Base-by-base conservation (phyloP, 148 eudicot species). In the Vaccinium darrowii region DNA sequence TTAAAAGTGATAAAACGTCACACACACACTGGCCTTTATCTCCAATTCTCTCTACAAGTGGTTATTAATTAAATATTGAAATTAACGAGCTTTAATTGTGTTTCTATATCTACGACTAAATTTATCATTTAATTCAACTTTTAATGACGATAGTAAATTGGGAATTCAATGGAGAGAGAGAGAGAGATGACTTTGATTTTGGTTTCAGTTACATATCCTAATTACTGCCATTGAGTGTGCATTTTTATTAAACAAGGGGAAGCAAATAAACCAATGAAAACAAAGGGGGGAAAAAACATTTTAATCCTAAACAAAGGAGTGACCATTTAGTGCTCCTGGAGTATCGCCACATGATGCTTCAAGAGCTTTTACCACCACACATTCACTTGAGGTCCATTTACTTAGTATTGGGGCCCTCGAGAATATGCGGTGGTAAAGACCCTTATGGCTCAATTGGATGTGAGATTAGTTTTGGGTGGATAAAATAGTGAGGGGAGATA, bases 41-140 rank as follows among this genome's bases (percentile, higher is more conserved):
- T 62, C 27, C 69, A 62, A 62, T 62, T 67, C 12, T n/a, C 60
- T 27, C 84, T 69, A 15, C 27, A 14, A 25, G 60, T 51, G 21
- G 65, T 51, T 71, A 71, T 52, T 51, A 71, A 52, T 82, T 52
- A 27, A 82, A 82, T 53, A 53, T 9, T 12, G 78, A 71, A 71
- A 82, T 82, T 82, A 82, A 71, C 19, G 58, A 71, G 78, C 60
- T 52, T 82, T 82, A 82, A 82, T 52, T 82, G 78, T 27, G 63
- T 53, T 82, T 16, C 77, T 71, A 69, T 51, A 27, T 82, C 84
- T 69, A 71, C 25, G 23, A 69, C 84, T 71, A 82, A 82, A 69
- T 82, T 82, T 67, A 50, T 78, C 78, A 82, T 82, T 82, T 69
- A 82, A 21, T 71, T 71, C 25, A 69, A 82, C 77, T 25, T 51